A percentile compares a stretch with the other conserved stretches of the same genome.
Evolutionary conservation across 2,329 filamentous ascomycete genomes (phyloP).

Genomic region (Ophiosphaerella narmari): DNA sequence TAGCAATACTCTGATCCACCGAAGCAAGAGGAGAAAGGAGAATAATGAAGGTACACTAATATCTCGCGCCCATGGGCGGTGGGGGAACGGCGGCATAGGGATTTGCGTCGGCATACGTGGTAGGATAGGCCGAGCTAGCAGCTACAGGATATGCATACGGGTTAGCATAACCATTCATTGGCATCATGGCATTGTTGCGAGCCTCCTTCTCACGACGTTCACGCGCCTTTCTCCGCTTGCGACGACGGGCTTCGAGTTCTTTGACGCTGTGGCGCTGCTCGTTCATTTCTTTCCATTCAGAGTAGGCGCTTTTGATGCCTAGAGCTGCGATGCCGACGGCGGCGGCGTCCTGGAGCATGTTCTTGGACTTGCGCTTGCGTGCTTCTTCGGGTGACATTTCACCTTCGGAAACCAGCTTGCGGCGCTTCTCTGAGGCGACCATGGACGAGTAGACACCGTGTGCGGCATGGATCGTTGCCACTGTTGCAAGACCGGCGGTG

Average conservation of each 20-base stretch:
- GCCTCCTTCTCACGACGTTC: conserved; percentile 51
- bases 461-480: conserved; percentile 71
- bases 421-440: conserved; percentile 65
- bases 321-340: conserved; percentile 69
- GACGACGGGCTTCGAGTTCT: conserved; percentile 58
- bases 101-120: conserved; percentile 51
- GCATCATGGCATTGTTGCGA: conserved; percentile 46
- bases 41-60: conserved; percentile 21
- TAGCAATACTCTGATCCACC: too few species aligned
- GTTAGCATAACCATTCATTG: conserved; percentile 35
- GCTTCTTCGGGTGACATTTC: conserved; percentile 67
- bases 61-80: conserved; percentile 46
- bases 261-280: conserved; percentile 62
- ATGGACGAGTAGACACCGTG: conserved; percentile 67
- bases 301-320: conserved; percentile 68
- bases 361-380: conserved; percentile 65
- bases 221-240: conserved; percentile 51
- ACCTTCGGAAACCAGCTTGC: conserved; percentile 64
- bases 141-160: conserved; percentile 47
- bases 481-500: conserved; percentile 67
- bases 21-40: too few species aligned
- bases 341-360: conserved; percentile 67
- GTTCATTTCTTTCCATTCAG: conserved; percentile 70
- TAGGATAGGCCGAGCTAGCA: conserved; percentile 41
- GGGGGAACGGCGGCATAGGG: conserved; percentile 51